Percentiles rank a stretch among this genome's conserved stretches.
These are phyloP conservation scores for Globisporangium perplexum DNA, from an alignment of 352 stramenopile genomes.

Conservation along the genomic window DNA sequence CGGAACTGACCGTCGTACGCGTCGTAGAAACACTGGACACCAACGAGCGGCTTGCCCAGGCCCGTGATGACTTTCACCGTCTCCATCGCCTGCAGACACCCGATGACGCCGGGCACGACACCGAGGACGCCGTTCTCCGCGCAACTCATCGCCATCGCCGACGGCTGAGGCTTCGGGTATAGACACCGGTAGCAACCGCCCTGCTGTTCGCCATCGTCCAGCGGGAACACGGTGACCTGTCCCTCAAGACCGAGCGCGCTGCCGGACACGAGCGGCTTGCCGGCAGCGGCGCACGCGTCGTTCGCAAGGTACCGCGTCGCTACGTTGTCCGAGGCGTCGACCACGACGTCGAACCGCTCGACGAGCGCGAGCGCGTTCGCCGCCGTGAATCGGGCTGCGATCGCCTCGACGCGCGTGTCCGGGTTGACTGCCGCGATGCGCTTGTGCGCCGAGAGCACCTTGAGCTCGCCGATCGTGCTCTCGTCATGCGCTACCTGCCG, in stretches of 20 bases:
- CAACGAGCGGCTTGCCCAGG: constrained; percentile 47
- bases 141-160: constrained; percentile 71
- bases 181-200: constrained; percentile 95
- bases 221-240: constrained; percentile 95
- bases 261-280: constrained; percentile 90
- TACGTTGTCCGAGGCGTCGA: constrained; percentile 97
- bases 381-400: constrained; percentile 48
- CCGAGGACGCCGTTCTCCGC: constrained; percentile 96
- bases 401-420: constrained; percentile 47
- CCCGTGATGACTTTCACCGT: constrained; percentile 88
- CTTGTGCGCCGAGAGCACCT: constrained; percentile 84
- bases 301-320: constrained; percentile 95
- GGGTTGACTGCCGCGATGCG: constrained; percentile 73
- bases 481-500: constrained; percentile 94
- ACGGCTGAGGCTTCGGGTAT: constrained; percentile 84
- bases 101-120: constrained; percentile 92
- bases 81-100: constrained; percentile 93
- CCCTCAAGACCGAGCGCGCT: constrained; percentile 95
- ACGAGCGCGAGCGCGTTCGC: constrained; percentile 84
- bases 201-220: constrained; percentile 24
- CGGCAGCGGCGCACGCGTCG: constrained; percentile 86
- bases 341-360: constrained; percentile 83
- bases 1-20: constrained; percentile 70
- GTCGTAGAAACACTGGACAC: constrained; percentile 75
- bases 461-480: constrained; percentile 71